Conservation (phyloP, 805 yeast genomes). For the Jamesozyma jinghongensis region DNA sequence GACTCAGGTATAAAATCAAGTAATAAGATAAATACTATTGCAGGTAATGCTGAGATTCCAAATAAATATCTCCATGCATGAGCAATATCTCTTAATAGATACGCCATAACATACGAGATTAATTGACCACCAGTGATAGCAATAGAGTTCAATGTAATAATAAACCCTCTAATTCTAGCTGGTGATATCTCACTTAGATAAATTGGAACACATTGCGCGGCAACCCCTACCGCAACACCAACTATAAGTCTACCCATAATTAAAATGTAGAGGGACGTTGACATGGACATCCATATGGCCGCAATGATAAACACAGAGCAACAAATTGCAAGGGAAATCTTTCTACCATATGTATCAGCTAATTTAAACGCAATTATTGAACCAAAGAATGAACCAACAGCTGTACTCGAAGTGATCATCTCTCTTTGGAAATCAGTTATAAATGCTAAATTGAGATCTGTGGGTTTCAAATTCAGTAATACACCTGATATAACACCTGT, state of each 20-base stretch:
- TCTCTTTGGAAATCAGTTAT: constrained; percentile 34
- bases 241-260: constrained; percentile 51
- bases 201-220: constrained; percentile 58
- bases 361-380: constrained; percentile 41
- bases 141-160: constrained; percentile 33
- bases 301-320: constrained; percentile 40
- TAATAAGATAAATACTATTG: constrained; percentile 31
- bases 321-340: constrained; percentile 32
- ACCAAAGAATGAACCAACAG: constrained; percentile 48
- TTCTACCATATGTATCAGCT: constrained; percentile 44
- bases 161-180: constrained; percentile 32
- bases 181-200: constrained; percentile 47
- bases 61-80: constrained; percentile 35
- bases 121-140: constrained; percentile 45
- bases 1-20: constrained; percentile 43
- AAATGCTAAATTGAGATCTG: constrained; percentile 28
- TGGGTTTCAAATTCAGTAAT: constrained; percentile 37
- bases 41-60: constrained; percentile 35
- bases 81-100: constrained; percentile 17
- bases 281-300: constrained; percentile 41
- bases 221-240: constrained; percentile 67
- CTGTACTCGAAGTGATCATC: constrained; percentile 37
- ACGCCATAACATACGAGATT: constrained; percentile 35
- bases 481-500: constrained; percentile 59
- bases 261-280: constrained; percentile 33